Base-by-base conservation (phyloP, 306 rosid genomes). In the Quercus engelmannii region DNA sequence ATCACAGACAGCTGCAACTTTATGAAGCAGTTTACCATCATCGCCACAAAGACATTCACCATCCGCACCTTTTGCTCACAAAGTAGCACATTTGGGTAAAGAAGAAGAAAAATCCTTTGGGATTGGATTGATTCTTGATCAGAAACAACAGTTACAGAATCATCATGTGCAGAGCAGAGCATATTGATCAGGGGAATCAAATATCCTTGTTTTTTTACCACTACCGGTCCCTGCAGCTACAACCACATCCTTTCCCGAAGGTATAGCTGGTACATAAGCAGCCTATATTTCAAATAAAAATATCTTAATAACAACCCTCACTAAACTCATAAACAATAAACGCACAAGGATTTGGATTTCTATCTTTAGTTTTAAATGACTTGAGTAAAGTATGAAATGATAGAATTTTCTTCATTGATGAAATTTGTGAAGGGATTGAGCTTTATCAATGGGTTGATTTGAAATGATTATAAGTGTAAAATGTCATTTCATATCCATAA, bases 191-290 rank as follows among this genome's bases (percentile, higher is more conserved):
- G 81, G 78, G 97, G 99, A 69, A 74, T 87, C 15, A 95, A 91
- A 74, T 89, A 95, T 70, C 95, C 86, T 75, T 92, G 92, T 17
- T 97, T 94, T 87, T 94, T 92, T 26, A 26, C 97, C 97, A 76
- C 98, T 92, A 12, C 99, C 99, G 4, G 98, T 95, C 92, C 92
- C 99, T 0, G 99, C 99, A 12, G 99, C 99, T 78, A 95, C 85
- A 74, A 95, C 79, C 81, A 89, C 91, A 83, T 95, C 99, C 79
- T 89, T 90, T 59, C 90, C 97, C 54, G 97, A 88, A 54, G 86
- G 84, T 82, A 91, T 88, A 76, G 92, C 79, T 8, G 99, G 97
- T 33, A 95, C 80, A 55, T 90, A 86, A 90, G 98, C 88, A 80
- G 97, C 98, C 99, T 92, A 86, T 79, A 80, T 81, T 61, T 70